Percentiles rank a stretch among this genome's conserved stretches.
These are phyloP conservation scores for Colletotrichum cuscutae DNA, from an alignment of 2,329 filamentous ascomycete species.

Conservation along the genomic window DNA sequence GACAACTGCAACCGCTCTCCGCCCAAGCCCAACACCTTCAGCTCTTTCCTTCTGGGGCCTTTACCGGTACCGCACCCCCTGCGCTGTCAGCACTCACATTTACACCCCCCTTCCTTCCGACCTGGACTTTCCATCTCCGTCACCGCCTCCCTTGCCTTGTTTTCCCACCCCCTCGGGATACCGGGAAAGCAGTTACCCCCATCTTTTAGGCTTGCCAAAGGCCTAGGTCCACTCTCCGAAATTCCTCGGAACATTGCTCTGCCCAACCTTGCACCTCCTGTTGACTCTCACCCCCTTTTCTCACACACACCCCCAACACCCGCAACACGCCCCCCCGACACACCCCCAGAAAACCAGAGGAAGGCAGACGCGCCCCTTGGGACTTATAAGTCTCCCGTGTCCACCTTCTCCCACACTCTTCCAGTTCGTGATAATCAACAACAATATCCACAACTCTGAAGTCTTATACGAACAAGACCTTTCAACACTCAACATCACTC, in stretches of 20 bases:
- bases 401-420: slow-evolving; percentile 25
- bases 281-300: slow-evolving; percentile 2
- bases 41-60: background rate
- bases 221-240: slow-evolving; percentile 22
- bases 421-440: slow-evolving; percentile 18
- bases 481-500: slow-evolving; percentile 24
- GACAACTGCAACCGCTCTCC: slow-evolving; percentile 12
- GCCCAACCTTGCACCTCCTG: slow-evolving; percentile 20
- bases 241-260: slow-evolving; percentile 34
- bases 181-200: slow-evolving; percentile 30
- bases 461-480: slow-evolving; percentile 15
- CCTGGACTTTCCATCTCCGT: slow-evolving; percentile 18
- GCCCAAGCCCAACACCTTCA: background rate
- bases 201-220: slow-evolving; percentile 32
- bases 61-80: background rate
- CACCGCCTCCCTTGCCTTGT: slow-evolving; percentile 35
- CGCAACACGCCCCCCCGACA: background rate
- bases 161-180: slow-evolving; percentile 34
- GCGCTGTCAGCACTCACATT: slow-evolving; percentile 14
- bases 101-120: background rate
- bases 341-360: slow-evolving; percentile 15
- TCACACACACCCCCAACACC: slow-evolving; percentile 7
- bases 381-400: slow-evolving; percentile 35
- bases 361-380: slow-evolving; percentile 30
- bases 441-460: slow-evolving; percentile 18